Conservation (phyloP, 2,329 filamentous ascomycete genomes). For the Alternaria incomplexa region DNA sequence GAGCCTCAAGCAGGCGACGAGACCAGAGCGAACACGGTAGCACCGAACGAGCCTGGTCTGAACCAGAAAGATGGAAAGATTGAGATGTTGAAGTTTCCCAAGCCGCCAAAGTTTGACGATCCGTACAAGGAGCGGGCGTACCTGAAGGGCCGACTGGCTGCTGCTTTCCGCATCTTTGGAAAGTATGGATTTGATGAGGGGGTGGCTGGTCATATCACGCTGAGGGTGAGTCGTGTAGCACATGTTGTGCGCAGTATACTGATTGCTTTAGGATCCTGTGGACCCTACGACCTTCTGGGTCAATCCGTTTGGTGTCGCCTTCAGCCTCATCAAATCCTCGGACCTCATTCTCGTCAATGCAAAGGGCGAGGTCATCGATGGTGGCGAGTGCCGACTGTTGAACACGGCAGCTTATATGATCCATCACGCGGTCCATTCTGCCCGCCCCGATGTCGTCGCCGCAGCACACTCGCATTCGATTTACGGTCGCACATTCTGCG, state of each 20-base stretch:
- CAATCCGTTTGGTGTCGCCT: conserved; percentile 69
- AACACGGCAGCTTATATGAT: conserved; percentile 64
- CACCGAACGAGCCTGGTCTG: conserved; percentile 42
- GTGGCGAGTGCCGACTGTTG: conserved; percentile 54
- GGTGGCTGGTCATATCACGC: conserved; percentile 68
- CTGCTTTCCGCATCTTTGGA: conserved; percentile 49
- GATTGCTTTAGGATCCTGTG: conserved; percentile 56
- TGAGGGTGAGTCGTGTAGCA: conserved; percentile 51
- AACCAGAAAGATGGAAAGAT: conserved; percentile 32
- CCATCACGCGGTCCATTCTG: conserved; percentile 64
- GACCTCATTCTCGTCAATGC: conserved; percentile 72
- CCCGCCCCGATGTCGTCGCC: conserved; percentile 64
- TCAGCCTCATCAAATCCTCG: conserved; percentile 66
- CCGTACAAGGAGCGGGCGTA: conserved; percentile 47
- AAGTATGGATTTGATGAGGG: conserved; percentile 50
- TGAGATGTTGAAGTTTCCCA: conserved; percentile 33
- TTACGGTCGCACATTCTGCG: conserved; percentile 67
- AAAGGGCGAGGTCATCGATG: conserved; percentile 67
- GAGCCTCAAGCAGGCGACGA: conserved; percentile 32
- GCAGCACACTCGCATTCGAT: conserved; percentile 66
- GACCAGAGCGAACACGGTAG: conserved; percentile 33
- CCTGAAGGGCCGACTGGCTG: conserved; percentile 47
- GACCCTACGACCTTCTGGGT: conserved; percentile 69
- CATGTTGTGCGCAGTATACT: background rate
- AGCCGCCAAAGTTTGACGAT: conserved; percentile 46